A percentile compares a stretch with the other conserved stretches of the same genome.
Conservation (phyloP, 306 rosid genomes). For the Datisca glomerata region DNA sequence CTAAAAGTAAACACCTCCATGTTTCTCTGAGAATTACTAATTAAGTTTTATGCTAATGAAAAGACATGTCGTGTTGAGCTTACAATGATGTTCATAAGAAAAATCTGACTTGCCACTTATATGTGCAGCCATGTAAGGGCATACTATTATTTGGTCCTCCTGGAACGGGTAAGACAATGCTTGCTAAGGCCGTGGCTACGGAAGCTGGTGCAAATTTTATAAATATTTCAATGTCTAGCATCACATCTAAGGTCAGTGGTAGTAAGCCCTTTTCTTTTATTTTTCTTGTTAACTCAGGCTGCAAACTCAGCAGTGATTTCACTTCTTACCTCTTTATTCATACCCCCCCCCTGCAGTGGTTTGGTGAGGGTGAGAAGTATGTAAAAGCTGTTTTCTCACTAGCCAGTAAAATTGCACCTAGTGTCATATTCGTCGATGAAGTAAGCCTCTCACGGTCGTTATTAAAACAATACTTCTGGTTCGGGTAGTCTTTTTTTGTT, state of each 20-base stretch:
- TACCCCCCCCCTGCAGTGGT: slow-evolving; percentile 60
- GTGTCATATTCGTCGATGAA: slow-evolving; percentile 96
- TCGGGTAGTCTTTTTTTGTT: too few relatives aligned
- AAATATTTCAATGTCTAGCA: slow-evolving; percentile 99
- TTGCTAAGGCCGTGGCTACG: slow-evolving; percentile 97
- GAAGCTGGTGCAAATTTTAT: slow-evolving; percentile 99
- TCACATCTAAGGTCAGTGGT: slow-evolving; percentile 75
- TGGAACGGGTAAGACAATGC: slow-evolving; percentile 99
- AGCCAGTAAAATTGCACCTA: slow-evolving; percentile 97
- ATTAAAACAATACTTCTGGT: background rate
- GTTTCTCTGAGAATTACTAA: too few relatives aligned
- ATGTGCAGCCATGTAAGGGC: slow-evolving; percentile 93
- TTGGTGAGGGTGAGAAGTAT: slow-evolving; percentile 98
- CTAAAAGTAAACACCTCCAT: too few relatives aligned
- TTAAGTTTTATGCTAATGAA: too few relatives aligned
- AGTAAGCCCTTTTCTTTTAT: background rate
- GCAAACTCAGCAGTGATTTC: too few relatives aligned
- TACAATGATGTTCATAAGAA: too few relatives aligned
- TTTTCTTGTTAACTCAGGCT: too few relatives aligned
- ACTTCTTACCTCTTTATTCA: too few relatives aligned
- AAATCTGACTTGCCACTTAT: background rate
- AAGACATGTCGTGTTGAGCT: too few relatives aligned
- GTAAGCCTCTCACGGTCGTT: slow-evolving; percentile 15
- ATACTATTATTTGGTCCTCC: slow-evolving; percentile 98
- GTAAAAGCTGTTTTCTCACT: slow-evolving; percentile 99